Conservation (phyloP, 495 filamentous ascomycete species). For the Talaromyces wortmannii region DNA sequence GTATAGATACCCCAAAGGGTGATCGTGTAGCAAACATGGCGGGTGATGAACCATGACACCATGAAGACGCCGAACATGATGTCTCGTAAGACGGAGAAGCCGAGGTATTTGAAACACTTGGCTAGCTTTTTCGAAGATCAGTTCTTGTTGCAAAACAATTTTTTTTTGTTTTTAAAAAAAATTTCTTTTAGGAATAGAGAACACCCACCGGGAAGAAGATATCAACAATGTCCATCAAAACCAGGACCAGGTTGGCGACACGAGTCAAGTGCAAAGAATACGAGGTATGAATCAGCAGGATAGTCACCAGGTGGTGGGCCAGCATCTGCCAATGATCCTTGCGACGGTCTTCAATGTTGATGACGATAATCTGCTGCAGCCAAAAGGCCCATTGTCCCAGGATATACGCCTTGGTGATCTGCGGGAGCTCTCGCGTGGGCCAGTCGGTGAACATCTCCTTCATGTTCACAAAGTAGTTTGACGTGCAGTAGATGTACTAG, state of each 20-base stretch:
- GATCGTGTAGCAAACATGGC: constrained; percentile 62
- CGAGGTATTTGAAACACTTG: constrained; percentile 79
- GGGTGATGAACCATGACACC: constrained; percentile 63
- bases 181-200: no score
- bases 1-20: constrained; percentile 62
- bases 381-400: constrained; percentile 81
- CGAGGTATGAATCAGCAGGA: constrained; percentile 59
- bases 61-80: constrained; percentile 72
- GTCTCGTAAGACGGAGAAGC: constrained; percentile 63
- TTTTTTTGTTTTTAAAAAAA: neutral
- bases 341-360: constrained; percentile 76
- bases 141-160: neutral
- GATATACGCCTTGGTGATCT: constrained; percentile 68
- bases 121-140: constrained; percentile 27
- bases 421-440: constrained; percentile 59
- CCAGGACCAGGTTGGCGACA: constrained; percentile 70
- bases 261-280: constrained; percentile 69
- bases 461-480: constrained; percentile 63
- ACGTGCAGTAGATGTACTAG: constrained; percentile 64
- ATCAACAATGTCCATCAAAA: constrained; percentile 79
- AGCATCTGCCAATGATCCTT: constrained; percentile 89
- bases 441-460: constrained; percentile 66
- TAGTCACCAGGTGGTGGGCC: constrained; percentile 75
- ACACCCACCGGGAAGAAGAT: constrained; percentile 58
- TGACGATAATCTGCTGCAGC: constrained; percentile 76